These are phyloP conservation scores for Meira nashicola DNA, from an alignment of 1,284 basidiomycete genomes.

Conservation along the genomic window DNA sequence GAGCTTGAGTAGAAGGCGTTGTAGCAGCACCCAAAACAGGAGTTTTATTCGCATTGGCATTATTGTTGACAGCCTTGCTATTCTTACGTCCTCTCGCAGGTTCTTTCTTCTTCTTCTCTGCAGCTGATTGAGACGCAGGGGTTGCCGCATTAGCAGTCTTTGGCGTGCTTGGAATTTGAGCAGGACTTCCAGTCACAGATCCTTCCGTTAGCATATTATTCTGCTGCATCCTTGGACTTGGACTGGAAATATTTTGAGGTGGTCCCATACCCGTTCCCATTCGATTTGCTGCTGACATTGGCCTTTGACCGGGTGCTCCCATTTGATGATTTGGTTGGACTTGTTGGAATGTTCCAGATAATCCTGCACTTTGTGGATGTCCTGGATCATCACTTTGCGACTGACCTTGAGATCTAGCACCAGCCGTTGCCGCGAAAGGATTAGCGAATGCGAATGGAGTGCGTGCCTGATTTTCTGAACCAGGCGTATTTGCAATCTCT, in stretches of 20 bases:
- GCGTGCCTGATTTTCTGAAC: slow-evolving; percentile 3
- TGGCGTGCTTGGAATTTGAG: slow-evolving; percentile 27
- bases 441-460: slow-evolving; percentile 12
- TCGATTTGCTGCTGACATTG: slow-evolving; percentile 1
- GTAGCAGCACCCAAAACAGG: slow-evolving; percentile 27
- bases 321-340: neutral
- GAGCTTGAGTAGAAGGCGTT: slow-evolving; percentile 23
- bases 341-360: neutral
- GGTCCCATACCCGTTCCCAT: slow-evolving; percentile 33
- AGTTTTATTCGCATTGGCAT: slow-evolving; percentile 25
- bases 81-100: slow-evolving; percentile 18
- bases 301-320: neutral
- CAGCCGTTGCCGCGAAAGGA: slow-evolving; percentile 11
- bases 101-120: slow-evolving; percentile 41
- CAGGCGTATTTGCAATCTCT: neutral
- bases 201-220: slow-evolving; percentile 16
- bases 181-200: slow-evolving; percentile 15
- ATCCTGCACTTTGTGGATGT: neutral
- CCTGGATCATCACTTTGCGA: slow-evolving; percentile 1
- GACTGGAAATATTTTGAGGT: slow-evolving; percentile 29
- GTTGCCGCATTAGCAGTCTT: slow-evolving; percentile 9
- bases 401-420: neutral
- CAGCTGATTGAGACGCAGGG: slow-evolving; percentile 16
- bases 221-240: slow-evolving; percentile 25
- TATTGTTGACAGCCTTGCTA: slow-evolving; percentile 10